Base-by-base conservation (phyloP, 352 stramenopile genomes). In the Phytophthora cactorum region DNA sequence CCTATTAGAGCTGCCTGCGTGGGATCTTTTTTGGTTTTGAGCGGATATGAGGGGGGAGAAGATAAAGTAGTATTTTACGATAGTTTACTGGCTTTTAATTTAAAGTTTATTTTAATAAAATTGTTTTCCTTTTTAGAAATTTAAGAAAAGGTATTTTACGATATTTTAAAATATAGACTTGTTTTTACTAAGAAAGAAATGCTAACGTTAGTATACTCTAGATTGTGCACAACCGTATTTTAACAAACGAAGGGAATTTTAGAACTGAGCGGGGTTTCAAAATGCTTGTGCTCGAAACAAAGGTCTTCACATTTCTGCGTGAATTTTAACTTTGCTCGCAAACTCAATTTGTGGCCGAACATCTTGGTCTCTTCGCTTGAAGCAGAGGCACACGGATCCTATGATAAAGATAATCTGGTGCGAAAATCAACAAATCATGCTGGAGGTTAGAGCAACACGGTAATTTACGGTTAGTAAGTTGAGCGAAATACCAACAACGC, bases 301-400 rank as follows among this genome's bases (percentile, higher is more conserved):
- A 3, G 7, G 32, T 0, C 36, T 43, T 77, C 39, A 77, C 49
- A 74, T 71, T 62, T 77, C 69, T 15, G 75, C 76, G 54, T 86
- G 65, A 15, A 88, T 64, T 60, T 74, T 74, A 31, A 86, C 79
- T 65, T 86, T 84, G 46, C 66, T 78, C 4, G 73, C 79, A 63
- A 90, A 91, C n/a, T 69, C 68, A 25, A 91, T 74, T 8, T 63
- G 39, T 1, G 86, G 86, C n/a, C 83, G 55, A 15, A 92, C 84
- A 47, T 91, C 86, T 66, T 90, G 72, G 46, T 94, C 84, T 44
- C 85, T 64, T 38, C 86, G 77, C 66, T 94, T 92, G 31, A 90
- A 82, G 59, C 85, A 90, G 14, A 94, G 73, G 41, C 82, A 92
- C 2, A 91, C 2, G 0, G 82, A 86, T 27, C 55, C 63, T 9